Evolutionary conservation across 345 rosid species (phyloP).

Genomic region (Murraya paniculata): DNA sequence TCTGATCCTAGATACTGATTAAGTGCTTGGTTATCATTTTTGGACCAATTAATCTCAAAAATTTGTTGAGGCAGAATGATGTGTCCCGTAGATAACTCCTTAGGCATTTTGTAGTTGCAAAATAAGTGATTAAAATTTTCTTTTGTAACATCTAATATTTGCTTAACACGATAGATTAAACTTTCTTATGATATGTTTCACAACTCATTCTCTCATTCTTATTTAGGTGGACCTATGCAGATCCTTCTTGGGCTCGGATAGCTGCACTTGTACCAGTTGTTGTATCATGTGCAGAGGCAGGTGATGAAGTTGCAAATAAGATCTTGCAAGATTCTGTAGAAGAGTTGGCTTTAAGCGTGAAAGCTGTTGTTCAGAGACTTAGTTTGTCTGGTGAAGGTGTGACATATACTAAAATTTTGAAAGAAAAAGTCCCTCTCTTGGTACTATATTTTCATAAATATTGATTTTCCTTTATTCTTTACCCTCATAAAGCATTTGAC

Average conservation of each 20-base stretch:
- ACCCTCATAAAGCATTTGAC: not conserved
- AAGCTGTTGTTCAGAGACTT: slow-evolving; percentile 71
- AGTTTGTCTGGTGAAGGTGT: slow-evolving; percentile 62
- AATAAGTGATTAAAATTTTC: not conserved
- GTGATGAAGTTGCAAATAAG: slow-evolving; percentile 60
- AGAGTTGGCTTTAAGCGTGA: slow-evolving; percentile 70
- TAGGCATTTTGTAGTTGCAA: not conserved
- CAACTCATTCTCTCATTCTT: slow-evolving; percentile 6
- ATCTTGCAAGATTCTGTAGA: slow-evolving; percentile 55
- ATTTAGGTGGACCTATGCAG: slow-evolving; percentile 73
- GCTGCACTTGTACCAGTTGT: slow-evolving; percentile 75
- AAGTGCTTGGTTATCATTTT: not conserved
- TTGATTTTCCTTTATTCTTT: not conserved
- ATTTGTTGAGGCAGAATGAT: not conserved
- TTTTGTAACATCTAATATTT: not conserved
- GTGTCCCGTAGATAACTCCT: not conserved
- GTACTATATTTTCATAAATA: not conserved
- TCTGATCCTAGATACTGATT: not conserved
- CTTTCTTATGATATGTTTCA: slow-evolving; percentile 1
- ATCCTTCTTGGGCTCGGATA: slow-evolving; percentile 85
- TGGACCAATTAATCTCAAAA: not conserved
- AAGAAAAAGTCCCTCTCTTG: not conserved
- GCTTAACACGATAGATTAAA: not conserved
- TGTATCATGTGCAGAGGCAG: slow-evolving; percentile 71
- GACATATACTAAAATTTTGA: not conserved